Base-by-base conservation (phyloP, 2,329 filamentous ascomycete genomes). In the Curvularia verruculosa region DNA sequence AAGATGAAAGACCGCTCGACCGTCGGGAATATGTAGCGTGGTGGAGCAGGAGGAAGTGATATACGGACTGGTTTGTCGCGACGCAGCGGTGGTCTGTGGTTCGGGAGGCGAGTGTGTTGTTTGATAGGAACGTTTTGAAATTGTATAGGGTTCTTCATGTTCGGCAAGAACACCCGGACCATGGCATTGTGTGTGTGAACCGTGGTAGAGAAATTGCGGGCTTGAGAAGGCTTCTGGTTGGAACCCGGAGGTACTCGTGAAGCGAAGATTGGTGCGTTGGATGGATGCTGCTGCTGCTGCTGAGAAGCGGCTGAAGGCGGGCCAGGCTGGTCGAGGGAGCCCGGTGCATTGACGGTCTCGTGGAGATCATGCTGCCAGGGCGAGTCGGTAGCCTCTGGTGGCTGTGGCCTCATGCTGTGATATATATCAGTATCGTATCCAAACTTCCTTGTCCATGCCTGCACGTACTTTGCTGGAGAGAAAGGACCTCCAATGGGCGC, bases 291-390 rank as follows among this genome's bases (percentile, higher is more conserved):
- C 44, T 37, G 53, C 24, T 66, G 64, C 24, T 69, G 62, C 44
- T 37, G 40, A 34, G 68, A 58, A 4, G 36, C 62, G 46, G 53
- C 57, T 31, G 63, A 44, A 34, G 62, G 61, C 24, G 65, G 56
- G 40, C 62, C 49, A 51, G 61, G 66, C 57, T 62, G 64, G 15
- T 58, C 46, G 34, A 75, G 77, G 23, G 70, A 61, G 19, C 66
- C 67, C 21, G 77, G 73, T 50, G 78, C 75, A 61, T 78, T 78
- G 61, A 85, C 76, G 3, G 81, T 84, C 63, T 96, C 91, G 77
- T 98, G 95, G 79, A 98, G 91, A 76, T 99, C 95, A 75, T 99
- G 95, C 63, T 91, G 87, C 95, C 95, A 98, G 43, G 86, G 89
- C 19, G 86, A 87, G 74, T 87, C 90, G 23, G 87, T 89, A 15